Base-by-base conservation (phyloP, 2,329 filamentous ascomycete genomes). In the Ceratocystis alfenasii region DNA sequence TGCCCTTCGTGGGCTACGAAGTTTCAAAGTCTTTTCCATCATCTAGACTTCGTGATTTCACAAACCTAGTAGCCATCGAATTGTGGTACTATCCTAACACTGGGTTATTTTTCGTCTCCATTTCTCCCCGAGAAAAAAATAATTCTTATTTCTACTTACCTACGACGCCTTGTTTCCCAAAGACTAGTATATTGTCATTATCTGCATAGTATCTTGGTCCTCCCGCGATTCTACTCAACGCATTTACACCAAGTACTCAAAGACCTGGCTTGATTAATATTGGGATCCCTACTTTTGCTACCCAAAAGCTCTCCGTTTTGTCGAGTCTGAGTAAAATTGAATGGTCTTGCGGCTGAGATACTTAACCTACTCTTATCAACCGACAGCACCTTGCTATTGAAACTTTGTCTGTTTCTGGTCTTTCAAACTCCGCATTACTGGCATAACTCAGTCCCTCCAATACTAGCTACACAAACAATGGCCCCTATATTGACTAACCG, bases 401-500 rank as follows among this genome's bases (percentile, higher is more conserved):
- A 41, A 59, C 55, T n/a, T 36, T n/a, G 55, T 33, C 55, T 8
- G 25, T 36, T 59, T 25, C 28, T 25, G 17, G 25, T 33, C 28
- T 17, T 33, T 8, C 25, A 36, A 59, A 15, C 25, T 30, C 55
- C 55, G 48, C 48, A 53, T 25, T 53, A 53, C 48, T 15, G 48
- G 48, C 25, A 53, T 25, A 53, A 8, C 55, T 59, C 55, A 20
- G 30, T 20, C 15, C 55, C 28, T 4, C 28, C 28, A 25, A 28
- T 36, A 59, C 33, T 8, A 59, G 55, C 28, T 17, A 20, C 30
- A 36, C n/a, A 59, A 67, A 68, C 25, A 50, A 92, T 92, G 88
- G 87, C 83, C 79, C 83, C 84, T 73, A 81, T 90, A 75, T 79
- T 94, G 77, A 90, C 89, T 68, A 79, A 82, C 72, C 85, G 88